Base-by-base conservation (phyloP, 1,284 basidiomycete species). In the Blastosporella zonata region DNA sequence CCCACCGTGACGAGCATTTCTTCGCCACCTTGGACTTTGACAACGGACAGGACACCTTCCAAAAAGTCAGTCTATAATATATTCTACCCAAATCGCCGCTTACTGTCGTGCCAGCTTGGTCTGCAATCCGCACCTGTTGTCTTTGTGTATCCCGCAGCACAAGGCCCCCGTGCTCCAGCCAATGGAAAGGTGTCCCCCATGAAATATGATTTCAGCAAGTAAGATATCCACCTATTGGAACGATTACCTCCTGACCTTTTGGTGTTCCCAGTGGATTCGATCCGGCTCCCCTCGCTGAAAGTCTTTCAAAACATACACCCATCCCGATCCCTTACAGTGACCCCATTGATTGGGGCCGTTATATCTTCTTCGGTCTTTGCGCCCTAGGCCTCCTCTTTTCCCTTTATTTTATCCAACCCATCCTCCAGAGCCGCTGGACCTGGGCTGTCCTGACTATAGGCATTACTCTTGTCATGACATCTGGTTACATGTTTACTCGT, bases 401-500 rank as follows among this genome's bases (percentile, higher is more conserved):
- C 40, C 69, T 87, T 56, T 81, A 79, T 37, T 79, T 82, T 64
- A 69, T 93, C 53, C 67, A 81, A 8, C 85, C 90, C 10, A 67
- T 93, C 54, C 66, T 95, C 38, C 72, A 80, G 59, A 90, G 77
- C 55, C 83, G 84, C 53, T 93, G 90, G 90, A 75, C 82, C 9
- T 93, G 91, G 91, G 87, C 87, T 2, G 61, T 74, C 9, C 68
- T 71, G 39, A 83, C 78, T 21, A 70, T 93, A 46, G 55, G 85
- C 48, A 76, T 79, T 4, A 85, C 85, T 31, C 76, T 95, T 27
- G 69, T 91, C 59, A 94, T 96, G 84, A 95, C 84, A 8, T 83
- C 85, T 6, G 94, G 94, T 2, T 90, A 87, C 74, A 99, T 99
- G 97, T 99, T 97, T 75, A 93, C 91, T 59, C 86, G 86, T 55